Evolutionary conservation across 176 grass and related monocot genomes (phyloP).

Genomic region (Triticum monococcum): DNA sequence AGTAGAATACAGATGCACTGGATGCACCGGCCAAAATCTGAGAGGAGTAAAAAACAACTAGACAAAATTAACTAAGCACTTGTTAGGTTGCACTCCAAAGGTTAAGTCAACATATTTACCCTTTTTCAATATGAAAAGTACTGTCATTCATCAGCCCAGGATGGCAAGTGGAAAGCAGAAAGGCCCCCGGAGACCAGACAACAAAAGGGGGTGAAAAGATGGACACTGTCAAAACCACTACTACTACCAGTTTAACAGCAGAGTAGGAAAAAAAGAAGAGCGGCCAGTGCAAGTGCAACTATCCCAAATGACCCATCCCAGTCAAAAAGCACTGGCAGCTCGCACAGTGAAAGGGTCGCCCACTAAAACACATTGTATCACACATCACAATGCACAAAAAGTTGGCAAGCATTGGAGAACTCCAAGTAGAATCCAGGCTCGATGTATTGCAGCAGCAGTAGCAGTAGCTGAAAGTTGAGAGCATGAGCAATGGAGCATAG

Average conservation of each 20-base stretch:
- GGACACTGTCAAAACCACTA: constrained; percentile 14
- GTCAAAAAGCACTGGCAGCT: constrained; percentile 29
- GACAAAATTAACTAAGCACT: background rate
- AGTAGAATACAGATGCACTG: background rate
- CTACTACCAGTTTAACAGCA: constrained; percentile 16
- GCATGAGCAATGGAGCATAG: constrained; percentile 26
- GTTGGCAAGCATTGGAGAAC: background rate
- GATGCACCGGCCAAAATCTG: background rate
- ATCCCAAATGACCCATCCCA: constrained; percentile 23
- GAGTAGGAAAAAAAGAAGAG: background rate
- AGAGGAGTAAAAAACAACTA: background rate
- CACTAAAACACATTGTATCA: background rate
- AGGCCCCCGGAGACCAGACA: background rate
- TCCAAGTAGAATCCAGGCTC: constrained; percentile 17
- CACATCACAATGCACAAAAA: constrained; percentile 26
- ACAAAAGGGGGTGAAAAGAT: constrained; percentile 9
- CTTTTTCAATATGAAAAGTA: background rate
- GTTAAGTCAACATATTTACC: background rate
- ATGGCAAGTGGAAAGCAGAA: constrained; percentile 12
- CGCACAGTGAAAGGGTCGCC: constrained; percentile 33
- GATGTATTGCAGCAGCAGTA: background rate
- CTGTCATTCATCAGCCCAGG: constrained; percentile 3
- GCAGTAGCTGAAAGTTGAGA: background rate
- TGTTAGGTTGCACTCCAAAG: background rate
- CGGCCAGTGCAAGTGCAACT: constrained; percentile 12